Conservation (phyloP, 1,284 basidiomycete species). For the Trichosporon inkin region DNA sequence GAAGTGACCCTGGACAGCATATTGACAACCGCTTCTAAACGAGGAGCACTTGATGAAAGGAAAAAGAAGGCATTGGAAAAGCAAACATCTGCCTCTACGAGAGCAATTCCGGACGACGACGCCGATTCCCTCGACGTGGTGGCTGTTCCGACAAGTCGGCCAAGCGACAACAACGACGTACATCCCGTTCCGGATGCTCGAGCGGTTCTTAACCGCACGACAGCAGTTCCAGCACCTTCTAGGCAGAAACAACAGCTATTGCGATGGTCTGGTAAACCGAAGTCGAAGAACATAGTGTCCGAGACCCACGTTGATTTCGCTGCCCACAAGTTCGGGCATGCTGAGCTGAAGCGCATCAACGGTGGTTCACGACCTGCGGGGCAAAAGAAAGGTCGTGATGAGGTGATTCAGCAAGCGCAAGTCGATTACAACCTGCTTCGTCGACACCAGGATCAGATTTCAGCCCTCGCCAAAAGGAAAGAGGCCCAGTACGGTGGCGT, state of each 20-base stretch:
- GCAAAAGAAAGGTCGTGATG: slow-evolving; percentile 33
- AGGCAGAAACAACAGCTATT: slow-evolving; percentile 26
- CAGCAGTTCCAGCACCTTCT: slow-evolving; percentile 17
- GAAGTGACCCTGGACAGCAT: not conserved
- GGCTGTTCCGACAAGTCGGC: not conserved
- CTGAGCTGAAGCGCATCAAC: slow-evolving; percentile 23
- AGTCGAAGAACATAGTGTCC: slow-evolving; percentile 20
- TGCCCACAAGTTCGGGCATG: slow-evolving; percentile 31
- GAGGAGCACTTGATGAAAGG: not conserved
- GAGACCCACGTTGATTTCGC: slow-evolving; percentile 38
- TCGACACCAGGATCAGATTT: slow-evolving; percentile 24
- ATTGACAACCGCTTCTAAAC: not conserved
- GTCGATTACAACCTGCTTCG: slow-evolving; percentile 15
- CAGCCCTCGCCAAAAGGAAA: slow-evolving; percentile 20
- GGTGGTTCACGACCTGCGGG: slow-evolving; percentile 33
- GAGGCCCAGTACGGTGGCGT: slow-evolving; percentile 30
- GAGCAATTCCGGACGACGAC: not conserved
- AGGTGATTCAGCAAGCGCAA: slow-evolving; percentile 18
- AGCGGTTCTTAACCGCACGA: slow-evolving; percentile 21
- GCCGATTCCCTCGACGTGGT: not conserved
- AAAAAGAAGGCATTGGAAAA: slow-evolving; percentile 1
- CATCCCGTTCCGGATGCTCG: slow-evolving; percentile 21
- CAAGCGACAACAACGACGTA: not conserved
- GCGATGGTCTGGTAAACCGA: slow-evolving; percentile 24
- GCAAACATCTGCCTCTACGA: not conserved